Percentiles rank a stretch among this genome's conserved stretches.
phyloP scores from a whole-genome alignment of 2,329 filamentous ascomycete genomes.

The Elsinoe arachidis region DNA sequence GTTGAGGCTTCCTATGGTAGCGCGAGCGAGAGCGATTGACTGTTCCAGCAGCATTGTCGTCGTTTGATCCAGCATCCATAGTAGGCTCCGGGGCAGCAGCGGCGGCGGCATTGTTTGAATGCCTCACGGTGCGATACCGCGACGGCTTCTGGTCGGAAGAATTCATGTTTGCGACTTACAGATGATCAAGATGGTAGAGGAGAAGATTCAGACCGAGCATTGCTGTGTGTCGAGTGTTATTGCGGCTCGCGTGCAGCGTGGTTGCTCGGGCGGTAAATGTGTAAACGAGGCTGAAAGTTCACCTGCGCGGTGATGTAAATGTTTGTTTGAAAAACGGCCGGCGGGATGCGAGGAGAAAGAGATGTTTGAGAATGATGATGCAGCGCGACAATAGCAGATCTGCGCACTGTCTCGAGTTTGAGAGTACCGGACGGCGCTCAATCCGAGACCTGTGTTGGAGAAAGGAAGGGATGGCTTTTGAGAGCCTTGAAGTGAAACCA shows the following conservation, averaged over 20 bases:
- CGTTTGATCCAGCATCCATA: slow-evolving; percentile 4
- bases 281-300: slow-evolving; percentile 8
- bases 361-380: neutral
- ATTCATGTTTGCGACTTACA: slow-evolving; percentile 3
- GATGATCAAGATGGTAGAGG: neutral
- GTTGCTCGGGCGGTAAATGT: slow-evolving; percentile 5
- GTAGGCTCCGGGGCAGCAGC: neutral
- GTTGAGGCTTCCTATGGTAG: slow-evolving; percentile 16
- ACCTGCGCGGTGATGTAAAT: slow-evolving; percentile 12
- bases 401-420: slow-evolving; percentile 1
- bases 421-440: neutral
- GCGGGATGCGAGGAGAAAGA: slow-evolving; percentile 3
- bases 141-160: slow-evolving; percentile 39
- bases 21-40: slow-evolving; percentile 18
- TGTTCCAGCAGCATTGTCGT: slow-evolving; percentile 11
- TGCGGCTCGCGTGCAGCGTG: neutral
- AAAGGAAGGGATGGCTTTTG: neutral
- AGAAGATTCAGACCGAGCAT: neutral
- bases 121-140: slow-evolving; percentile 51
- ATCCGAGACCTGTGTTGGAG: neutral
- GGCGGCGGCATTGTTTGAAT: slow-evolving; percentile 28
- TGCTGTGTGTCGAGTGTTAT: neutral
- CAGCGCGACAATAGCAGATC: neutral
- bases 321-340: slow-evolving; percentile 10
- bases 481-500: neutral